Evolutionary conservation across 2,329 filamentous ascomycete genomes (phyloP), one percentile per base, ranked within the genome.

Genomic region (Emmonsiellopsis sp.): DNA sequence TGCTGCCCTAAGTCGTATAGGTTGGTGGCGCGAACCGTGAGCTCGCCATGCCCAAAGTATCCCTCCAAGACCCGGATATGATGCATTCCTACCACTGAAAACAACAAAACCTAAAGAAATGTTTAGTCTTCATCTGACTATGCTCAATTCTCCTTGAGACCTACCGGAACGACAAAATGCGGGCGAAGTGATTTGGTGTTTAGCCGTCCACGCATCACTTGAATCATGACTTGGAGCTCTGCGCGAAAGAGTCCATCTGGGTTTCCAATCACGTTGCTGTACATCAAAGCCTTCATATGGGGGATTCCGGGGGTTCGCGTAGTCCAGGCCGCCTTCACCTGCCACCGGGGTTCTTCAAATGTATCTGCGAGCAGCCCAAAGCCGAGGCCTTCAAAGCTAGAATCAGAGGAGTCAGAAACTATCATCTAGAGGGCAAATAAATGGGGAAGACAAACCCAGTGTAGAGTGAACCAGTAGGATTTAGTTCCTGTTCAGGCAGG

Each of bases 381-480:
- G 13, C 53, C 50, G 44, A 50, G 50, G 40, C 41, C 32, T 37
- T 37, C 45, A n/a, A 44, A 45, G n/a, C 54, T 53, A 37, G 32
- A 38, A 50, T 20, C 26, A 38, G 41, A 26, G 45, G 16, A 2
- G 26, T 31, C 37, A 44, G 38, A 51, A 51, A 38, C 38, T 43
- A 51, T 44, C n/a, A n/a, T 10, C 43, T 30, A 31, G 37, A 37
- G 26, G 38, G 20, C 9, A 34, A 51, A 31, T 16, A 16, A 43
- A 30, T 11, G n/a, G 15, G 43, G 11, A 26, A 44, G 16, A 51
- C 49, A 16, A 51, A 51, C 49, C 43, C 38, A 42, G 58, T 70
- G 76, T 50, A 50, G 48, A n/a, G 31, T 50, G 48, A 50, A 50
- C 37, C 48, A 32, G 48, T 15, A 26, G 48, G 48, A 16, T 38